Percentiles rank a stretch among this genome's conserved stretches.
phyloP scores from a whole-genome alignment of 345 rosid genomes.

The Salix caprea region DNA sequence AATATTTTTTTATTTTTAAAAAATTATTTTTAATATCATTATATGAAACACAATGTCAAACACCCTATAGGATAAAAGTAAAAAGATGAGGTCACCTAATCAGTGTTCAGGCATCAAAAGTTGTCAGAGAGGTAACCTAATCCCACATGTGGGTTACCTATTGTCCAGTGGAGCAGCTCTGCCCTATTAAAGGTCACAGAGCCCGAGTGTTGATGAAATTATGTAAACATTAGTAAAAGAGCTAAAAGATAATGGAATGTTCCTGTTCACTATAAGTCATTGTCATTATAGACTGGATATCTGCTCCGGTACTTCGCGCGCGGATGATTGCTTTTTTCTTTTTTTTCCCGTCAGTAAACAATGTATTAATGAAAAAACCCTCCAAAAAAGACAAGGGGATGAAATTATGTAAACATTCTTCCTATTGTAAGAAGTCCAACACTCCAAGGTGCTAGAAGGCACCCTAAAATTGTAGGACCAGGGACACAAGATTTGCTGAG shows the following conservation, averaged over 20 bases:
- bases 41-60: too few species aligned
- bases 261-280: too few species aligned
- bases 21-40: too few species aligned
- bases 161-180: not conserved
- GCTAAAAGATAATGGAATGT: too few species aligned
- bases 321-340: rapidly evolving
- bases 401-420: not conserved
- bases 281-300: too few species aligned
- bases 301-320: too few species aligned
- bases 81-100: not conserved
- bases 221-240: too few species aligned
- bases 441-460: not conserved
- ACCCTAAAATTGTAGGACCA: not conserved
- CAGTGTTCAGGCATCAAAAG: not conserved
- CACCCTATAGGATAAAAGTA: not conserved
- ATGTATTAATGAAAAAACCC: too few species aligned
- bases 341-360: too few species aligned
- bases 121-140: not conserved
- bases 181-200: not conserved
- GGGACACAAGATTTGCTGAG: not conserved
- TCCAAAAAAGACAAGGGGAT: too few species aligned
- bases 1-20: too few species aligned
- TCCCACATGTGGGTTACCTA: not conserved
- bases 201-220: not conserved
- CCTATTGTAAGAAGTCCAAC: not conserved